Percentiles rank a stretch among this genome's conserved stretches.
These are phyloP conservation scores for Fusarium abutilonis DNA, from an alignment of 2,329 filamentous ascomycete species.

Conservation along the genomic window DNA sequence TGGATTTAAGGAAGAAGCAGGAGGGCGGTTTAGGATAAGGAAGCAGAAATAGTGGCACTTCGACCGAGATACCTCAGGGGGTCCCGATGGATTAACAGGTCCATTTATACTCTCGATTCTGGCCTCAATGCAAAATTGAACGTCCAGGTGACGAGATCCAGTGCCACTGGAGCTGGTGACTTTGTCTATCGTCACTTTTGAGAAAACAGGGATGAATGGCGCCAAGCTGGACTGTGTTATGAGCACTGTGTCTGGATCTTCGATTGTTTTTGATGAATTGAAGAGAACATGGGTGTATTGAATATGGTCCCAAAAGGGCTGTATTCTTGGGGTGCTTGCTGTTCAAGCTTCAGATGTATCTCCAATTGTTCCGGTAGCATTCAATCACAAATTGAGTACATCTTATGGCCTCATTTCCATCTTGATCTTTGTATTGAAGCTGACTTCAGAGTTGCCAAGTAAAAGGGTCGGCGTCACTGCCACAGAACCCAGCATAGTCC, in stretches of 20 bases:
- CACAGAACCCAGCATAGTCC: neutral
- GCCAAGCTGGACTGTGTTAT: constrained; percentile 42
- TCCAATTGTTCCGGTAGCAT: neutral
- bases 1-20: constrained; percentile 5
- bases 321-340: neutral
- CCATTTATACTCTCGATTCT: constrained; percentile 27
- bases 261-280: constrained; percentile 12
- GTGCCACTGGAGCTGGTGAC: constrained; percentile 40
- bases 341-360: neutral
- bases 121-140: constrained; percentile 19
- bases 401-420: constrained; percentile 18
- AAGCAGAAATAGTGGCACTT: constrained; percentile 9
- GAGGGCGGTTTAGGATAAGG: constrained; percentile 6
- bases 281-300: neutral
- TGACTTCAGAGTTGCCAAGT: constrained; percentile 14
- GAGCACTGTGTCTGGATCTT: constrained; percentile 33
- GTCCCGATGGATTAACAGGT: constrained; percentile 12
- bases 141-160: constrained; percentile 41
- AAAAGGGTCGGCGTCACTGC: constrained; percentile 27
- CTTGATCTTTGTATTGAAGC: constrained; percentile 10
- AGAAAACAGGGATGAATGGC: constrained; percentile 46
- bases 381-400: constrained; percentile 35
- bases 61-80: neutral
- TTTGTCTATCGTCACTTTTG: constrained; percentile 42
- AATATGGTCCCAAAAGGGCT: neutral